Base-by-base conservation (phyloP, 2,329 filamentous ascomycete genomes). In the Fusarium cicatricum region DNA sequence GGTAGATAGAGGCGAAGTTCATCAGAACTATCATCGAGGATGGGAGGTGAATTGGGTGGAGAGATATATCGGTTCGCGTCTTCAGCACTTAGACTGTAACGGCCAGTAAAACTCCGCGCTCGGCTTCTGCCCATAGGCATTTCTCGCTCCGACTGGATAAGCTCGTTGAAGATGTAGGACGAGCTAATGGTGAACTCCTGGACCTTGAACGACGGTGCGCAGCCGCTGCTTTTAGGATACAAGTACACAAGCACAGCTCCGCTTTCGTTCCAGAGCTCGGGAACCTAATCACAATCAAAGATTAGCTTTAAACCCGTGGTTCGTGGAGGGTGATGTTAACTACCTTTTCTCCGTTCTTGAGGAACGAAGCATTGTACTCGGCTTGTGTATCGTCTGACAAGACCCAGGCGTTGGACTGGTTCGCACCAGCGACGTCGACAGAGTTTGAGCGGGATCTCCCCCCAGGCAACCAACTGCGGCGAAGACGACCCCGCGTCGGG, bases 201-300 rank as follows among this genome's bases (percentile, higher is more conserved):
- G 7, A 88, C 80, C 66, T 84, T 87, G 74, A 89, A 88, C 1
- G 84, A 87, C 2, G 86, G 81, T 0, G 82, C 82, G 9, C 71
- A 72, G 10, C 80, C 80, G 54, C 76, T 80, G 5, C 75, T 74
- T 49, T 76, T 79, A 1, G 85, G 78, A 51, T 82, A 82, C 4
- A 90, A 72, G 63, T 85, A 85, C 16, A 90, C 79, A 44, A 79
- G 76, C 19, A 87, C 79, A 56, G 81, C 81, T 33, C 83, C 85
- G 45, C 71, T 75, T 49, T 88, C 85, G 60, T 86, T 84, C 87
- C 87, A 89, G 16, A 90, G 72, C 70, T 89, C 87, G 2, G 86
- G 84, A 4, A 89, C 83, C 84, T 87, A 49, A 45, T 41, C 21
- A 42, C 53, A 11, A 34, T 44, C 34, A 38, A 54, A 37, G 4